Evolutionary conservation across 106 monocot genomes (phyloP), one percentile per base, ranked within the genome.

Genomic region (Gastrodia elata): DNA sequence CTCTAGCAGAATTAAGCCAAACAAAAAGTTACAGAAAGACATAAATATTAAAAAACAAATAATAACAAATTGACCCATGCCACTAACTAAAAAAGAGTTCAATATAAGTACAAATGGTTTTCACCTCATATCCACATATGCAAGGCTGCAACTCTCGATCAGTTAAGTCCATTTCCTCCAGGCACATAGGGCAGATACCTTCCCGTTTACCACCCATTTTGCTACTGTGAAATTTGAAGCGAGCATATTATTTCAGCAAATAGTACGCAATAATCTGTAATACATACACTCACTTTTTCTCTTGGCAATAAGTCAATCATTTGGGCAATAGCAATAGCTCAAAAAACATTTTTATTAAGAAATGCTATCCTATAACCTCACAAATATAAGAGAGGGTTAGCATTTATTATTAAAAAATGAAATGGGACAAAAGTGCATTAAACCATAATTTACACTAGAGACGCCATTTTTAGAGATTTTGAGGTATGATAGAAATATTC

Each of bases 61-160:
- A 1, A 57, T 7, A 25, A 2, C 6, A 64, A 64, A 24, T 24
- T 42, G 57, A 8, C 25, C 57, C 57, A 57, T 28, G 30, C 32
- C 30, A 61, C 67, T 6, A 5, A 20, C 15, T 18, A 38, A 4
- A 34, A 6, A 67, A 35, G 37, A 20, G 34, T n/a, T 67, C 67
- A 20, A 38, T 14, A 8, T 0, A 20, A 75, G 33, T 32, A 65
- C 4, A 28, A 6, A 59, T 16, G 20, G 38, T 28, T 30, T 57
- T 43, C 59, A 84, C 84, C 84, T 84, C 74, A 74, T 80, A 84
- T 64, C 80, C 74, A 40, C 84, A 84, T 56, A 55, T 49, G 70
- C 84, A 84, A 55, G 84, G 84, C 74, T 80, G 80, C 64, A 84
- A 43, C 35, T 80, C 68, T 44, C 75, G 80, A 68, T 84, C 84